Evolutionary conservation across 2,329 filamentous ascomycete species (phyloP).

Genomic region (Beauveria sp.): DNA sequence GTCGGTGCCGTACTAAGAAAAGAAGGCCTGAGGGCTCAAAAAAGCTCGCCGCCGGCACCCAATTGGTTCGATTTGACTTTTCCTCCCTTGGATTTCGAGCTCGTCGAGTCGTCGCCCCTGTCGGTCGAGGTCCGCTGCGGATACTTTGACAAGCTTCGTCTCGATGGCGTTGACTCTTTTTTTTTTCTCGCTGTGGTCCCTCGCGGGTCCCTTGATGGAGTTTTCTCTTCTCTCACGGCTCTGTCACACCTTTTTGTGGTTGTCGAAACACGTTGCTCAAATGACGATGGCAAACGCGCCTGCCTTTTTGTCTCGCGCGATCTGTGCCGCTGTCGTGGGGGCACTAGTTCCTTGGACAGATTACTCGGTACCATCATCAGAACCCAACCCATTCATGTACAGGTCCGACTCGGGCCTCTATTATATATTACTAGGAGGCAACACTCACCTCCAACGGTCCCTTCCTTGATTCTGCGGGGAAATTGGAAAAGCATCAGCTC

Average conservation of each 20-base stretch:
- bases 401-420: not conserved
- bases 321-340: not conserved
- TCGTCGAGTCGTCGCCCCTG: not conserved
- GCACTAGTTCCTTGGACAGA: not conserved
- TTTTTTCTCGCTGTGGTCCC: not conserved
- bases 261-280: not conserved
- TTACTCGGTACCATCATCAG: not conserved
- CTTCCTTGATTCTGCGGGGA: not conserved
- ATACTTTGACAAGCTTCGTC: slow-evolving; percentile 1
- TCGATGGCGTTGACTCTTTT: not conserved
- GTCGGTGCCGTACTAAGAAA: not conserved
- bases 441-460: not conserved
- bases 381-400: not conserved
- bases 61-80: not conserved
- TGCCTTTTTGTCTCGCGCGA: not conserved
- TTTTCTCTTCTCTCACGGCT: not conserved
- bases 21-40: not conserved
- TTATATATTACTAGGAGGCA: not conserved
- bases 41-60: not conserved
- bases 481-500: not conserved
- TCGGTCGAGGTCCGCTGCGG: slow-evolving; percentile 9
- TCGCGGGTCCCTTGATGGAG: not conserved
- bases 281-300: not conserved
- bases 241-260: not conserved
- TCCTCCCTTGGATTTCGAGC: too few species aligned